Conservation (phyloP, 768 basidiomycete species). For the Steccherinum ochraceum region DNA sequence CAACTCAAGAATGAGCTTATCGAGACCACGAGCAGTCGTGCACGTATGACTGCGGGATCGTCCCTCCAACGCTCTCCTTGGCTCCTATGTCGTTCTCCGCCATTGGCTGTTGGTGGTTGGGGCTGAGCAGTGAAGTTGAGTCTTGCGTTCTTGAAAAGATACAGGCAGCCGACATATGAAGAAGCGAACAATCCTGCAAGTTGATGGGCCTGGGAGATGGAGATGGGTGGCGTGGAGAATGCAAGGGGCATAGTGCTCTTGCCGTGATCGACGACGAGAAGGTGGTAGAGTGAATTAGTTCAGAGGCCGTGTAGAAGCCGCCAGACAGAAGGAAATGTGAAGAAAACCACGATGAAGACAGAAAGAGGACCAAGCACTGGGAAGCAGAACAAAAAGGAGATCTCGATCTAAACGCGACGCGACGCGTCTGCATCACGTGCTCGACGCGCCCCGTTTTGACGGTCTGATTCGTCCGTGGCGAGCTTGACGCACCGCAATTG, state of each 20-base stretch:
- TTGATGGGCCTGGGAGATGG: constrained; percentile 35
- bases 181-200: constrained; percentile 53
- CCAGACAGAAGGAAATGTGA: too few relatives aligned
- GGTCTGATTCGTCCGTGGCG: too few relatives aligned
- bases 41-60: constrained; percentile 80
- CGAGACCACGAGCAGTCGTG: constrained; percentile 63
- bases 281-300: too few relatives aligned
- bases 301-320: too few relatives aligned
- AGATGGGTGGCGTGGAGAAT: constrained; percentile 17
- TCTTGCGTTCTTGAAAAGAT: constrained; percentile 62
- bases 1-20: constrained; percentile 58
- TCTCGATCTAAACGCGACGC: neutral
- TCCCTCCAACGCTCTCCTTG: constrained; percentile 60
- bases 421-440: neutral
- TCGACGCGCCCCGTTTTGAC: neutral
- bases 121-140: constrained; percentile 39
- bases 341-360: neutral
- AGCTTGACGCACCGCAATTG: too few relatives aligned
- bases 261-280: too few relatives aligned
- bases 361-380: too few relatives aligned
- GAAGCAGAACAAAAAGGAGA: neutral
- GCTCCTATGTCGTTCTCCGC: constrained; percentile 25
- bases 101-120: constrained; percentile 13
- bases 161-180: constrained; percentile 80
- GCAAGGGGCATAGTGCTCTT: constrained; percentile 14